Evolutionary conservation across 169 alveolate genomes (phyloP).

Genomic region (Plasmodium relictum): DNA sequence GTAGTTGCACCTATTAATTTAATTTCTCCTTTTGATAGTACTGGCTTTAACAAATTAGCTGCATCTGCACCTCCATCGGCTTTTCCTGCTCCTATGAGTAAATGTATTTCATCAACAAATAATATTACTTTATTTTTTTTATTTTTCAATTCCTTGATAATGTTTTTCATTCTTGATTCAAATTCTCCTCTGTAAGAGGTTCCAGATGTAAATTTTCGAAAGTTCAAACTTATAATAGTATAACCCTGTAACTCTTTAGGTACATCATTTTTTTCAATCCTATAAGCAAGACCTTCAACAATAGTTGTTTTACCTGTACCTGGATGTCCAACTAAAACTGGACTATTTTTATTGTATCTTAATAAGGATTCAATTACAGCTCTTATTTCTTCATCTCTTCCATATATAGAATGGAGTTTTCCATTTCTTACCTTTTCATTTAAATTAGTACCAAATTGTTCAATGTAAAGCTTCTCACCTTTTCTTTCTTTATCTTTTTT

Average conservation of each 20-base stretch:
- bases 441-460: constrained; percentile 74
- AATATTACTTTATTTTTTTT: constrained; percentile 74
- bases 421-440: constrained; percentile 76
- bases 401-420: constrained; percentile 61
- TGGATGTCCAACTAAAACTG: constrained; percentile 75
- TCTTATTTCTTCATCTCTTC: constrained; percentile 78
- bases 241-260: constrained; percentile 70
- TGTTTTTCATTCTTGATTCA: constrained; percentile 76
- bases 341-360: constrained; percentile 74
- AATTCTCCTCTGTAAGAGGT: constrained; percentile 79
- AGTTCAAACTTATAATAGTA: constrained; percentile 70
- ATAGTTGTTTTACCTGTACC: constrained; percentile 78
- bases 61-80: constrained; percentile 79
- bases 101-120: constrained; percentile 82
- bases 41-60: constrained; percentile 79
- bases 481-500: constrained; percentile 57
- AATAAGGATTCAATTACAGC: constrained; percentile 66
- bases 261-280: constrained; percentile 75
- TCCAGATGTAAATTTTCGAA: constrained; percentile 69
- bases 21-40: constrained; percentile 76
- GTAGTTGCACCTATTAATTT: constrained; percentile 83
- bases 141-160: constrained; percentile 72
- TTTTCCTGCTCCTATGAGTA: constrained; percentile 79
- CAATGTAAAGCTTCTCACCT: constrained; percentile 21
- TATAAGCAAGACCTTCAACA: constrained; percentile 71